Evolutionary conservation across 768 basidiomycete genomes (phyloP).

Genomic region (Lactifluus pinguis): DNA sequence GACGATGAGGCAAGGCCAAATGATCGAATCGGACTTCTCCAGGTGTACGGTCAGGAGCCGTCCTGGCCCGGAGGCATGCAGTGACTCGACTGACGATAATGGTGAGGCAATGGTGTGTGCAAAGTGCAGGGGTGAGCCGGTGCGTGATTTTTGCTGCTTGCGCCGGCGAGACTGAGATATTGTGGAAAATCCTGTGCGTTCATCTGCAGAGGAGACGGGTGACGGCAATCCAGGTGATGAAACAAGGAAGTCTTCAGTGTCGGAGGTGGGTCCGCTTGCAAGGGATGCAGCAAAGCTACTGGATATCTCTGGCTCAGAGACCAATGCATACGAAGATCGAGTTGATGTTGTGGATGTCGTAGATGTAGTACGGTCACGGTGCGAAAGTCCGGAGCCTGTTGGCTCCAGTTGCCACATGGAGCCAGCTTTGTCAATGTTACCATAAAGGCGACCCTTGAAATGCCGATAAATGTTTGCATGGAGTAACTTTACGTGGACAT

Average conservation of each 20-base stretch:
- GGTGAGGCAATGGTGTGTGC: conserved; percentile 58
- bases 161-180: conserved; percentile 9
- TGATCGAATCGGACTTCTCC: conserved; percentile 70
- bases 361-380: conserved; percentile 66
- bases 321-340: conserved; percentile 71
- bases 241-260: conserved; percentile 50
- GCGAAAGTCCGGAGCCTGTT: conserved; percentile 41
- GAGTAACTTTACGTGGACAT: conserved; percentile 17
- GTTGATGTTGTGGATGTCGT: conserved; percentile 68
- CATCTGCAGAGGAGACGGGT: conserved; percentile 49
- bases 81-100: conserved; percentile 68
- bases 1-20: conserved; percentile 78
- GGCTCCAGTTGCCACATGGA: conserved; percentile 80
- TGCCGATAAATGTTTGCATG: not conserved
- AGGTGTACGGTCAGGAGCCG: conserved; percentile 69
- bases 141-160: conserved; percentile 35
- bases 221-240: conserved; percentile 56
- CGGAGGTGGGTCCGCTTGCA: conserved; percentile 64
- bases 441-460: conserved; percentile 62
- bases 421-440: conserved; percentile 51
- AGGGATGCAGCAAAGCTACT: conserved; percentile 79
- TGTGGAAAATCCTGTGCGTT: conserved; percentile 19
- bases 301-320: conserved; percentile 80
- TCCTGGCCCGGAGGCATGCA: conserved; percentile 48
- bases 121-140: conserved; percentile 43